Conservation (phyloP, 2,329 filamentous ascomycete genomes). For the Colletotrichum godetiae region DNA sequence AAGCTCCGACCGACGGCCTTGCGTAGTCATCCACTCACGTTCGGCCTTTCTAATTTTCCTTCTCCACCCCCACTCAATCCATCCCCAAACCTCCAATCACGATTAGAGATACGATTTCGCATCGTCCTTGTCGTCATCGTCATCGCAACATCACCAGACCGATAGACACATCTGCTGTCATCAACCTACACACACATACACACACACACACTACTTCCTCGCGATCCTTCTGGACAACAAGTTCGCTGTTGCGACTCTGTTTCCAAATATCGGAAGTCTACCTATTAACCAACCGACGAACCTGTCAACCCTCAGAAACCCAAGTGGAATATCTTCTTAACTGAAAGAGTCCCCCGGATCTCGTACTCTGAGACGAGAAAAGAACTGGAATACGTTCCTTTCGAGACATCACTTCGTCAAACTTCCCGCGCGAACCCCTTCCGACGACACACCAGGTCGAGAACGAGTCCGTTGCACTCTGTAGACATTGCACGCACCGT, state of each 20-base stretch:
- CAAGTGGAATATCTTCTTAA: slow-evolving; percentile 30
- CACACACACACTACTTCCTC: not conserved
- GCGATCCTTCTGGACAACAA: not conserved
- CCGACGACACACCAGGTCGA: slow-evolving; percentile 35
- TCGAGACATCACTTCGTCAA: slow-evolving; percentile 32
- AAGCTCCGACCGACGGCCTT: slow-evolving; percentile 67
- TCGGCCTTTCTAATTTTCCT: slow-evolving; percentile 55
- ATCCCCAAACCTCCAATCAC: slow-evolving; percentile 38
- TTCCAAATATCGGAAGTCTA: slow-evolving; percentile 12
- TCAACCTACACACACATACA: not conserved
- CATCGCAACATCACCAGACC: slow-evolving; percentile 12
- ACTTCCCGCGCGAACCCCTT: slow-evolving; percentile 31
- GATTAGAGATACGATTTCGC: slow-evolving; percentile 19
- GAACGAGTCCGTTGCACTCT: slow-evolving; percentile 36
- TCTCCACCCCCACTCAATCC: slow-evolving; percentile 43
- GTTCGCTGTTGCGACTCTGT: slow-evolving; percentile 1
- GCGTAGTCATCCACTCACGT: slow-evolving; percentile 59
- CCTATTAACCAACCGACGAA: slow-evolving; percentile 23
- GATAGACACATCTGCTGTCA: slow-evolving; percentile 1
- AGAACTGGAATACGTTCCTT: slow-evolving; percentile 58
- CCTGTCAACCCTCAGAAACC: slow-evolving; percentile 17
- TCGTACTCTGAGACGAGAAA: slow-evolving; percentile 38
- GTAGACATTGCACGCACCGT: slow-evolving; percentile 35
- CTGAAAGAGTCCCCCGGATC: slow-evolving; percentile 25
- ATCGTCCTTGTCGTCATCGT: slow-evolving; percentile 14